phyloP scores from a whole-genome alignment of 2,329 filamentous ascomycete species.

The Colletotrichum neosansevieriae region DNA sequence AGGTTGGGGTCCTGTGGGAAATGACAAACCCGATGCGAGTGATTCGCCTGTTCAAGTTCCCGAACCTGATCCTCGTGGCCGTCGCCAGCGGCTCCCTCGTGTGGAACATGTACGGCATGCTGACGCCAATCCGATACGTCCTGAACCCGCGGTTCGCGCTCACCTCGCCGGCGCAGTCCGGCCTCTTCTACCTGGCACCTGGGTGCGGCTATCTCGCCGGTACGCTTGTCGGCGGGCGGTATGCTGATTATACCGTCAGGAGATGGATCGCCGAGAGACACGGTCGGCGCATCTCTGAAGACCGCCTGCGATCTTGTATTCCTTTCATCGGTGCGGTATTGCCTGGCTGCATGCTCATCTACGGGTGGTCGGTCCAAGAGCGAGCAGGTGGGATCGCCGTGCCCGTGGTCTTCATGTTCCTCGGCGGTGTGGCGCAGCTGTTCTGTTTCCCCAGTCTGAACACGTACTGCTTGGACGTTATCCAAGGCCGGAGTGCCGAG shows the following conservation, averaged over 20 bases:
- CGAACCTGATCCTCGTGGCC: constrained; percentile 71
- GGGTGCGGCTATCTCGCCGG: constrained; percentile 75
- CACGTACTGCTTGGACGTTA: constrained; percentile 58
- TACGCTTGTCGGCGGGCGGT: constrained; percentile 76
- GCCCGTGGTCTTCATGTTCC: constrained; percentile 75
- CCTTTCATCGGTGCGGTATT: constrained; percentile 70
- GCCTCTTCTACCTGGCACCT: constrained; percentile 78
- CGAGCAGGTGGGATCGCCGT: constrained; percentile 54
- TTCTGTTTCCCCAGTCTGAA: constrained; percentile 79
- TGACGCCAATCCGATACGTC: constrained; percentile 77
- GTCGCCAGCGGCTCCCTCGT: constrained; percentile 71
- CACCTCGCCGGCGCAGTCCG: constrained; percentile 71
- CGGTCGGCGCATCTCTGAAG: constrained; percentile 75
- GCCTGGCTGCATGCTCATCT: constrained; percentile 75
- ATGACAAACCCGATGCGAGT: constrained; percentile 77
- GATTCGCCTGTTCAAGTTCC: constrained; percentile 72
- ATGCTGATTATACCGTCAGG: constrained; percentile 72
- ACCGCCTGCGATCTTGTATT: constrained; percentile 72
- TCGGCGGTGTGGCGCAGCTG: constrained; percentile 76
- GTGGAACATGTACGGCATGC: constrained; percentile 78
- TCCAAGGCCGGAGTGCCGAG: constrained; percentile 36
- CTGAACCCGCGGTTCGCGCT: constrained; percentile 78
- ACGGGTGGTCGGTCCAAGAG: constrained; percentile 64
- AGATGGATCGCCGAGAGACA: constrained; percentile 66
- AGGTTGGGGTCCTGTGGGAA: constrained; percentile 42